phyloP scores from a whole-genome alignment of 305 asterid species.

The Fraxinus xanthoxyloides region DNA sequence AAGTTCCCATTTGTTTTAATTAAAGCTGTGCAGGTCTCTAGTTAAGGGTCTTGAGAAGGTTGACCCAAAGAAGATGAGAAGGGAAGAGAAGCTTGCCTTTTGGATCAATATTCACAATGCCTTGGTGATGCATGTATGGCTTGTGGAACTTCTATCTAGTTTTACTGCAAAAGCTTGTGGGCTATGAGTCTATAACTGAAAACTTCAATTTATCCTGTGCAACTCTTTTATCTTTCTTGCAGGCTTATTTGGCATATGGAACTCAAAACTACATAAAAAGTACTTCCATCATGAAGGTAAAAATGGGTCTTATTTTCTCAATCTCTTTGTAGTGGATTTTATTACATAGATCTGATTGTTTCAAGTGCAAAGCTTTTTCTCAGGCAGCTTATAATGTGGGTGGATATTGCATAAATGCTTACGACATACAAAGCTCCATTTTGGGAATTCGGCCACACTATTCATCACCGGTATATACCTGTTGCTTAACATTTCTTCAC shows the following conservation, averaged over 20 bases:
- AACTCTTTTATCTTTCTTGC: slow-evolving; percentile 28
- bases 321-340: slow-evolving; percentile 2
- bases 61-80: slow-evolving; percentile 68
- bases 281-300: slow-evolving; percentile 65
- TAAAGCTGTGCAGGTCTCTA: slow-evolving; percentile 54
- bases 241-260: slow-evolving; percentile 92
- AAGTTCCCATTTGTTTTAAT: slow-evolving; percentile 16
- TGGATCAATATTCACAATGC: slow-evolving; percentile 87
- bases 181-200: background rate
- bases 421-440: slow-evolving; percentile 67
- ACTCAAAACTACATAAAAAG: slow-evolving; percentile 63
- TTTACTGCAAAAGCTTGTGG: slow-evolving; percentile 1
- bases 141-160: slow-evolving; percentile 20
- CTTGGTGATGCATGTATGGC: slow-evolving; percentile 72
- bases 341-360: slow-evolving; percentile 23
- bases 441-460: slow-evolving; percentile 77
- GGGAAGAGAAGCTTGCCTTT: slow-evolving; percentile 76
- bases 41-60: slow-evolving; percentile 75
- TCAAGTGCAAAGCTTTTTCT: slow-evolving; percentile 3
- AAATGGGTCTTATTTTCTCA: background rate
- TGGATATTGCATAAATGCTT: slow-evolving; percentile 76
- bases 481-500: slow-evolving; percentile 7
- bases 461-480: slow-evolving; percentile 63
- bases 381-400: slow-evolving; percentile 90
- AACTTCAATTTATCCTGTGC: background rate